A percentile compares a stretch with the other conserved stretches of the same genome.
Conservation (phyloP, 2,329 filamentous ascomycete species). For the Exophiala aquamarina region DNA sequence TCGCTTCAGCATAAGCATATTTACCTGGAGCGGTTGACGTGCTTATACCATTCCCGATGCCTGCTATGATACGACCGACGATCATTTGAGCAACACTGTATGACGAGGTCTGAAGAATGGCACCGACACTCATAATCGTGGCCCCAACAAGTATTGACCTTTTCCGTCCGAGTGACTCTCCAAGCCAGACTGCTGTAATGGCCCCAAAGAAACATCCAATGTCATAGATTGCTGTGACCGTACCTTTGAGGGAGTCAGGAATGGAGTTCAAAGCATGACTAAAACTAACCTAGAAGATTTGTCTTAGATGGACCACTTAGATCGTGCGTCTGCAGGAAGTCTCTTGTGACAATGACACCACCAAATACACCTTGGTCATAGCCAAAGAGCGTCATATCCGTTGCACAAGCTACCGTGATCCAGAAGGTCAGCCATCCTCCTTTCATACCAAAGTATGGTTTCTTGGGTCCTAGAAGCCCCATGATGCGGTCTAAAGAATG, state of each 20-base stretch:
- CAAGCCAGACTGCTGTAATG: conserved; percentile 44
- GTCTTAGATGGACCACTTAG: conserved; percentile 41
- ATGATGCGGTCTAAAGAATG: too few species aligned
- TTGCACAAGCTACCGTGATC: conserved; percentile 50
- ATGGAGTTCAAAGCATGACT: background rate
- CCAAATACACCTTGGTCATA: conserved; percentile 53
- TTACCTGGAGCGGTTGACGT: conserved; percentile 50
- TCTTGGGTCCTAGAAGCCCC: conserved; percentile 19
- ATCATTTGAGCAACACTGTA: conserved; percentile 52
- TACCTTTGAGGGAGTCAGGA: conserved; percentile 29
- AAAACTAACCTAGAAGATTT: conserved; percentile 14
- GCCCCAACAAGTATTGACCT: conserved; percentile 50
- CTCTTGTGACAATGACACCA: conserved; percentile 55
- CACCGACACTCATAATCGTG: conserved; percentile 49
- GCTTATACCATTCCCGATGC: conserved; percentile 54
- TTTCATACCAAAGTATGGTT: conserved; percentile 54
- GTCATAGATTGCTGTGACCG: conserved; percentile 59
- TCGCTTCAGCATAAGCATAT: too few species aligned
- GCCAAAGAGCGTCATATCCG: conserved; percentile 46
- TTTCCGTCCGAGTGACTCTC: conserved; percentile 50
- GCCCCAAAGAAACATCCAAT: conserved; percentile 62
- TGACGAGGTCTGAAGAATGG: conserved; percentile 48
- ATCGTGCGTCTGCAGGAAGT: conserved; percentile 52
- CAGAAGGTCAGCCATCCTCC: conserved; percentile 58
- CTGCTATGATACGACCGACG: conserved; percentile 46